Evolutionary conservation across 2,329 filamentous ascomycete genomes (phyloP).

Genomic region (Chrysoporthe austroafricana): DNA sequence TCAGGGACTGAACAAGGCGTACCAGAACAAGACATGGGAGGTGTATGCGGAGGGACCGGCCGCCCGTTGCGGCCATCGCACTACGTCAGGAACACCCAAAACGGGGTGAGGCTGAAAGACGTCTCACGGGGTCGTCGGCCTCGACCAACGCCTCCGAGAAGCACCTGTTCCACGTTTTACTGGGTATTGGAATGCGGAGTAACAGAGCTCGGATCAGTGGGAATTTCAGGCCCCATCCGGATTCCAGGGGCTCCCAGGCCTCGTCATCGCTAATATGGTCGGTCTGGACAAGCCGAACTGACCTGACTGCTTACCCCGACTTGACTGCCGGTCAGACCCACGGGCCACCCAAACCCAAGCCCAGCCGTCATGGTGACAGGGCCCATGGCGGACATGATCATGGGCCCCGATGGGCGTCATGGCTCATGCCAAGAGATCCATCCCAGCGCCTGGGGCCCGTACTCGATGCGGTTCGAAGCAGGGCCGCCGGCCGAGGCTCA

Average conservation of each 20-base stretch:
- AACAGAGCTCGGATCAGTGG: background rate
- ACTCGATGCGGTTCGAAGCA: background rate
- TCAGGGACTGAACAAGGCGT: background rate
- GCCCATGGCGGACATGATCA: no score
- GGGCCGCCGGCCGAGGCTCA: no score
- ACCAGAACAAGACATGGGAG: background rate
- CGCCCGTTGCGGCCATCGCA: background rate
- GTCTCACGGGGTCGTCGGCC: conserved; percentile 8
- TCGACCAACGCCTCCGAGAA: conserved; percentile 3
- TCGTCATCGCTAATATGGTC: background rate
- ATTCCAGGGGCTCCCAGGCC: background rate
- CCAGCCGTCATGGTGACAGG: no score
- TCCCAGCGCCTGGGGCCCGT: background rate
- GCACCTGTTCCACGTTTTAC: background rate
- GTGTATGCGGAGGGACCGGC: background rate
- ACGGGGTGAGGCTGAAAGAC: conserved; percentile 10
- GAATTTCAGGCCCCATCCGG: background rate
- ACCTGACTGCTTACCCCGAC: background rate
- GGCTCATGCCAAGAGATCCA: background rate
- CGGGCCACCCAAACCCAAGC: background rate
- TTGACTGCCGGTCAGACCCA: background rate
- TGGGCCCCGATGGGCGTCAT: background rate
- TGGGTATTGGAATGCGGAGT: background rate
- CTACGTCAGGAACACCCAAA: conserved; percentile 12
- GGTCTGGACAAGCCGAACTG: background rate